Evolutionary conservation across 345 rosid genomes (phyloP), one percentile per base, ranked within the genome.

Genomic region (Populus alba): DNA sequence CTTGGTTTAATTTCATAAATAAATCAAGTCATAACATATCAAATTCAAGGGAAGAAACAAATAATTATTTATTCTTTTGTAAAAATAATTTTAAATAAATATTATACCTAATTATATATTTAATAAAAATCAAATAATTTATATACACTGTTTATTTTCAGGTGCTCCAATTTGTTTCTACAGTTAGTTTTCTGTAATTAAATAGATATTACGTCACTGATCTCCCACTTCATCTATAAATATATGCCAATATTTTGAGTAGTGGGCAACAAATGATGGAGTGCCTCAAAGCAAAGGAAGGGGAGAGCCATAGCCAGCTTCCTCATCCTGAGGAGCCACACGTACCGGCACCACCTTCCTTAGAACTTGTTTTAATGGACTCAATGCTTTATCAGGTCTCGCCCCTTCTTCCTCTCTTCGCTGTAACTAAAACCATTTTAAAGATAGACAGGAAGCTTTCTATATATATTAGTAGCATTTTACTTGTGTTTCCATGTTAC

Each of bases 331-430:
- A 63, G 77, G 79, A 77, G 66, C 77, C 66, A 20, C 51, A 6
- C 79, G 77, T 72, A 63, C n/a, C n/a, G 96, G 92, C 84, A 87
- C 91, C 53, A 72, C 86, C 78, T 84, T 92, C 79, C 82, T 90
- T 47, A 76, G 88, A 62, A 90, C 96, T 68, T 92, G 92, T 73
- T 86, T 92, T 84, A 92, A 92, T 80, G 96, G 94, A 41, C 71
- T 92, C 81, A 92, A 92, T 62, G 82, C 88, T 33, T 69, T 90
- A 45, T 85, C 96, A 80, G 96, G 96, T 91, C 45, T 53, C 59
- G 41, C 13, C 66, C 29, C 70, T 39, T 59, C 20, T 51, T 31
- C 49, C 67, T 13, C 39, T 29, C 49, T 27, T 41, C 31, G 8
- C 8, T 20, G 9, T 59, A 59, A 9, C 27, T 59, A 59, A n/a